Percentiles rank a stretch among this genome's conserved stretches.
phyloP scores from a whole-genome alignment of 306 rosid genomes.

The Sicyos baderoa region DNA sequence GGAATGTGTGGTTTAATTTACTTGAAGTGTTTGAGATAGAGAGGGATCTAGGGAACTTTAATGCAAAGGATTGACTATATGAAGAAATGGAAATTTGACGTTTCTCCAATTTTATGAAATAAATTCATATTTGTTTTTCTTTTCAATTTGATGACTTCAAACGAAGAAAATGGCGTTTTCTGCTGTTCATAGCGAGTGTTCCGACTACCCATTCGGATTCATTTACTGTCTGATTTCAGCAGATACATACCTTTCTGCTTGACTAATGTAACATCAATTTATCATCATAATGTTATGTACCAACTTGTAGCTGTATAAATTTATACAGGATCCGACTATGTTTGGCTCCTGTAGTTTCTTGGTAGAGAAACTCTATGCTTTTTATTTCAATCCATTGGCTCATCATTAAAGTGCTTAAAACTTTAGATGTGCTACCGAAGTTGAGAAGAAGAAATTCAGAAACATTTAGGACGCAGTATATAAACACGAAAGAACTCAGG shows the following conservation, averaged over 20 bases:
- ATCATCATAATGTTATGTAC: background rate
- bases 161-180: background rate
- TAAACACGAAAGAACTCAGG: conserved; percentile 72
- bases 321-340: background rate
- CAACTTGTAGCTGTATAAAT: background rate
- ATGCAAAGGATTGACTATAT: background rate
- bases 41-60: background rate
- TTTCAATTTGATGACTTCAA: conserved; percentile 4
- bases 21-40: background rate
- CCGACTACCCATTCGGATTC: background rate
- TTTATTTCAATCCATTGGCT: background rate
- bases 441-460: conserved; percentile 77
- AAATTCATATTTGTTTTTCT: background rate
- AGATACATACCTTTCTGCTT: background rate
- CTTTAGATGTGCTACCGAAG: conserved; percentile 53
- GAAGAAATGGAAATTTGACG: background rate
- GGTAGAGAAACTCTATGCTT: background rate
- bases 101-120: background rate
- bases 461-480: conserved; percentile 68
- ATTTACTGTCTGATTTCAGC: conserved; percentile 8
- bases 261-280: background rate
- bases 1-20: background rate
- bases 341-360: background rate
- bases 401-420: conserved; percentile 12
- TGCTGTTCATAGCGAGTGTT: background rate